Evolutionary conservation across 805 yeast species (phyloP), one percentile per base, ranked within the genome.

Genomic region (Candida tibetensis): DNA sequence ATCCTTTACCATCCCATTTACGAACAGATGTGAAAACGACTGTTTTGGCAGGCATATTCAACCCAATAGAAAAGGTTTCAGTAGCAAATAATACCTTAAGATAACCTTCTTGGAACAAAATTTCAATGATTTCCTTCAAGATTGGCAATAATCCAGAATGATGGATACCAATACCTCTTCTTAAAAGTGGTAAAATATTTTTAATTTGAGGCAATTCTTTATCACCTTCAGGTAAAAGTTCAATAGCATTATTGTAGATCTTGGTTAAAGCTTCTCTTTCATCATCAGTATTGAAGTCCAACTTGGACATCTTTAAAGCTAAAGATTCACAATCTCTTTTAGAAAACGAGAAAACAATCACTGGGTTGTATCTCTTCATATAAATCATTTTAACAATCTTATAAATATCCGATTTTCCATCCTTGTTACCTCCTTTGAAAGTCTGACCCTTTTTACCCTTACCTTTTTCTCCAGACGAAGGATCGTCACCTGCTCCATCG

Each of bases 41-140:
- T 0, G 99, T 93, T 55, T 93, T 93, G 8, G 99, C 98, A 53
- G 99, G 99, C 99, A 93, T 93, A 66, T 93, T 93, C 37, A 93
- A 77, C 36, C 99, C 99, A 67, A 93, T 93, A 9, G 98, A 90
- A 59, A 93, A 93, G 2, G 99, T 93, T 62, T 93, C 99, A 0
- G 99, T 93, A 3, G 99, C 99, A 66, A 93, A 93, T 40, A 93
- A 69, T 1, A 91, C 98, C 60, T 93, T 93, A 41, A 93, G 69
- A 36, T 91, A 78, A 9, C 99, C 99, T 69, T 93, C 98, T 64
- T 93, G 99, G 71, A 93, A 93, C 42, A 93, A 66, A 65, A 93
- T 86, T 69, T 93, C 99, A 55, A 90, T 90, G 43, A 91, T 93
- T 62, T 90, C 98, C 55, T 91, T 90, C 46, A 90, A 71, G 45